A percentile compares a stretch with the other conserved stretches of the same genome.
Conservation (phyloP, 2,329 filamentous ascomycete species). For the Aspergillus brunneoviolaceus region DNA sequence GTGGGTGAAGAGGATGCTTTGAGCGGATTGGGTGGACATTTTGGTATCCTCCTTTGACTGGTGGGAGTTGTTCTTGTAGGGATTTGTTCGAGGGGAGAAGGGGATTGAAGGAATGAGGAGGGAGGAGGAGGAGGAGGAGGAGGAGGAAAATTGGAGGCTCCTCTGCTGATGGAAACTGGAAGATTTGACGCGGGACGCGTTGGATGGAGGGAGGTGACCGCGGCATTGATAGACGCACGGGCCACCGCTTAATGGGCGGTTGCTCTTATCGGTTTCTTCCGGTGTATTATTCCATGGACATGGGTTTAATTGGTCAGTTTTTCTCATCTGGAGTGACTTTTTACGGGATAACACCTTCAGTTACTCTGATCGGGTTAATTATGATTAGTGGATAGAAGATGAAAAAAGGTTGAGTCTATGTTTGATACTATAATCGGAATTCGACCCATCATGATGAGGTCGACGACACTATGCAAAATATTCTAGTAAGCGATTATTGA, state of each 20-base stretch:
- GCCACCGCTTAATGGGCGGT: slow-evolving; percentile 31
- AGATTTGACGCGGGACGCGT: slow-evolving; percentile 23
- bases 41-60: not conserved
- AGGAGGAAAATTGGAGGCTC: not conserved
- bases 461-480: slow-evolving; percentile 1
- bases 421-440: slow-evolving; percentile 2
- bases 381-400: not conserved
- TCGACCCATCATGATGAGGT: slow-evolving; percentile 3
- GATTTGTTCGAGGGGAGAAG: not conserved
- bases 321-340: not conserved
- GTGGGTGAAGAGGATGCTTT: slow-evolving; percentile 42
- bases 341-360: too few species aligned
- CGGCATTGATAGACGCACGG: slow-evolving; percentile 25
- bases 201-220: not conserved
- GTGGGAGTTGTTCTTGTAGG: not conserved
- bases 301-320: not conserved
- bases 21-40: slow-evolving; percentile 42
- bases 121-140: too few species aligned
- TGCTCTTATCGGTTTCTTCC: too few species aligned
- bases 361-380: not conserved
- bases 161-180: not conserved
- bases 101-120: too few species aligned
- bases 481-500: not conserved
- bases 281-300: too few species aligned
- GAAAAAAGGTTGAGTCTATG: not conserved